These are phyloP conservation scores for Gnomoniopsis sp. DNA, from an alignment of 2,329 filamentous ascomycete species.

Conservation along the genomic window DNA sequence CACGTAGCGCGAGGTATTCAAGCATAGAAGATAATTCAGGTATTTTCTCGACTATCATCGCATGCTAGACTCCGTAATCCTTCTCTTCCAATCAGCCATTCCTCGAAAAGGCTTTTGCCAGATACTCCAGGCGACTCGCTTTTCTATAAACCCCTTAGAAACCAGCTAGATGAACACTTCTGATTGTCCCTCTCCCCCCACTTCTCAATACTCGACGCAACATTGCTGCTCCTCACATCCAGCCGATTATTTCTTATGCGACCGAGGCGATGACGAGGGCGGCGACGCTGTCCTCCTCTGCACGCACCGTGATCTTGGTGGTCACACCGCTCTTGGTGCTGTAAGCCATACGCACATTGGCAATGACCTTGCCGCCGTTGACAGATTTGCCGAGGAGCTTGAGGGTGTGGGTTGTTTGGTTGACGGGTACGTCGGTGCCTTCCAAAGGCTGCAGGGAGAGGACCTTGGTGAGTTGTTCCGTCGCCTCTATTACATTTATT, in stretches of 20 bases:
- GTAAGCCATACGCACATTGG: constrained; percentile 87
- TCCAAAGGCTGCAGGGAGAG: constrained; percentile 92
- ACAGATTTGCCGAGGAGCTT: constrained; percentile 97
- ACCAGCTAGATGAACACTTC: neutral
- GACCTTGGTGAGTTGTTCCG: constrained; percentile 81
- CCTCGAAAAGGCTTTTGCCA: neutral
- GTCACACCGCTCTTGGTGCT: constrained; percentile 91
- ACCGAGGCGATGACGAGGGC: constrained; percentile 80
- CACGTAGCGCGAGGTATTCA: neutral
- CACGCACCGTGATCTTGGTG: constrained; percentile 88
- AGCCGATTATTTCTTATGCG: constrained; percentile 45
- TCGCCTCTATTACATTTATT: constrained; percentile 65
- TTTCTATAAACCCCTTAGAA: neutral
- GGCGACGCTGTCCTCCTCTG: constrained; percentile 90
- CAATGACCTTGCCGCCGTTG: constrained; percentile 82
- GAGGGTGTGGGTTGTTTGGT: constrained; percentile 85
- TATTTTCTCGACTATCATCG: neutral
- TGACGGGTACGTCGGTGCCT: constrained; percentile 86
- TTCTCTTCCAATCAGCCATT: neutral
- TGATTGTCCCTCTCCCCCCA: neutral
- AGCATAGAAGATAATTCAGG: neutral
- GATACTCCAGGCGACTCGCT: neutral
- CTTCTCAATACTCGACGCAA: neutral
- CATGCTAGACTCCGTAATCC: neutral
- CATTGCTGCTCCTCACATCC: neutral